Percentiles rank a stretch among this genome's conserved stretches.
Conservation (phyloP, 306 rosid species). For the Quercus alba region DNA sequence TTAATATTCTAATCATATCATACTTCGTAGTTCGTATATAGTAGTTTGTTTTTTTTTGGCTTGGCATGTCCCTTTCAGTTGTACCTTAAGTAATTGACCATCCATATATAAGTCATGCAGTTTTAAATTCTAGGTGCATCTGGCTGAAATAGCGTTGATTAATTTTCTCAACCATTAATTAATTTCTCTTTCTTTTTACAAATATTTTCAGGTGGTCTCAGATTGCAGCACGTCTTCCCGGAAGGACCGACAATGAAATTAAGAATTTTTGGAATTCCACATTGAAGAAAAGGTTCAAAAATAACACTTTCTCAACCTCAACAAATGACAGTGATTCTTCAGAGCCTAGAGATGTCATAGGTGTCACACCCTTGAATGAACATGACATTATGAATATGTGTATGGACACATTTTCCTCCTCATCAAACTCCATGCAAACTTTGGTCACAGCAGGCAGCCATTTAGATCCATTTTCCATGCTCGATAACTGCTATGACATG, state of each 20-base stretch:
- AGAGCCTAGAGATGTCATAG: conserved; percentile 35
- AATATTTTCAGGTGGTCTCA: conserved; percentile 80
- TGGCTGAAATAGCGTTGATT: too few relatives aligned
- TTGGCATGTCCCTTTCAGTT: not conserved
- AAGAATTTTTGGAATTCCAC: conserved; percentile 98
- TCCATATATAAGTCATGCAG: not conserved
- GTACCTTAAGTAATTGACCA: not conserved
- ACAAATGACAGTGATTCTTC: conserved; percentile 58
- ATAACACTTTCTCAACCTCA: conserved; percentile 29
- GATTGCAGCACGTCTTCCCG: conserved; percentile 92
- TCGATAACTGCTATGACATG: conserved; percentile 40
- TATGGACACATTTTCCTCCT: conserved; percentile 71
- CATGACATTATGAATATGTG: conserved; percentile 50
- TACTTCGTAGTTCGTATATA: not conserved
- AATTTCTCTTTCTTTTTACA: not conserved
- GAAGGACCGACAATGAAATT: conserved; percentile 92
- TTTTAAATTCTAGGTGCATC: too few relatives aligned
- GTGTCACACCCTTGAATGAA: conserved; percentile 39
- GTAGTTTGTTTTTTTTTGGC: not conserved
- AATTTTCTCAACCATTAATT: not conserved
- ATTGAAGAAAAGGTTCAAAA: conserved; percentile 64
- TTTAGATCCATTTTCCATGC: conserved; percentile 48
- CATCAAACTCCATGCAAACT: conserved; percentile 58
- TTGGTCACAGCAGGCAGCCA: conserved; percentile 15
- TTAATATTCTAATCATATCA: not conserved